Evolutionary conservation across 306 rosid species (phyloP), one percentile per base, ranked within the genome.

Genomic region (Gastrolobium villosum): DNA sequence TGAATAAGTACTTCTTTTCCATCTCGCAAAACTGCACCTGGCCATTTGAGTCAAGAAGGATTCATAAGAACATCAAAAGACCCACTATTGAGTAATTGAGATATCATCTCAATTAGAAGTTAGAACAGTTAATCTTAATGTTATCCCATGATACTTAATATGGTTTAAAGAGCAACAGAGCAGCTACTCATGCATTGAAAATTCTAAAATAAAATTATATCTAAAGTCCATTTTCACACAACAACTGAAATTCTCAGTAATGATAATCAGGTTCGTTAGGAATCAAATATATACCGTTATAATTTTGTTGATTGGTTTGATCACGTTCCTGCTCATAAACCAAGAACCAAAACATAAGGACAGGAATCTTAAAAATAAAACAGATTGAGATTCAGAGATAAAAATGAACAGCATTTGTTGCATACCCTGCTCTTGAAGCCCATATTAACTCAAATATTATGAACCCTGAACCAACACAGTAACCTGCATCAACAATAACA

Each of bases 1-100:
- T 94, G 98, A 48, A 92, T 69, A 70, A 94, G 91, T 75, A 94
- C 79, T 78, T 94, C 96, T 81, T 88, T 89, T 87, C 98, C 97
- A 84, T 74, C 73, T 67, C 87, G 84, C 70, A 88, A 8, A 70
- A 86, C 26, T n/a, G 88, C 82, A 74, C 83, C 94, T 88, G 88
- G 50, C 76, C 78, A 77, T 55, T n/a, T 35, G 71, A 5, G 37
- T 56, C 76, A 60, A 52, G 75, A 65, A 64, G 30, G 71, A 49
- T 41, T 44, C 45, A 50, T 68, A 44, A 56, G 52, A 50, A 76
- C 57, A 14, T 70, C 50, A 59, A 78, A 65, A 52, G 35, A 43
- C n/a, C 39, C 50, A 64, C 15, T 10, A 15, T 8, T 20, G 60
- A 55, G 72, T 54, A 60, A 40, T 30, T 56, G 65, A 65, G 49